Percentiles rank a stretch among this genome's conserved stretches.
These are phyloP conservation scores for Ophiostoma ips DNA, from an alignment of 2,329 filamentous ascomycete genomes.

Conservation along the genomic window DNA sequence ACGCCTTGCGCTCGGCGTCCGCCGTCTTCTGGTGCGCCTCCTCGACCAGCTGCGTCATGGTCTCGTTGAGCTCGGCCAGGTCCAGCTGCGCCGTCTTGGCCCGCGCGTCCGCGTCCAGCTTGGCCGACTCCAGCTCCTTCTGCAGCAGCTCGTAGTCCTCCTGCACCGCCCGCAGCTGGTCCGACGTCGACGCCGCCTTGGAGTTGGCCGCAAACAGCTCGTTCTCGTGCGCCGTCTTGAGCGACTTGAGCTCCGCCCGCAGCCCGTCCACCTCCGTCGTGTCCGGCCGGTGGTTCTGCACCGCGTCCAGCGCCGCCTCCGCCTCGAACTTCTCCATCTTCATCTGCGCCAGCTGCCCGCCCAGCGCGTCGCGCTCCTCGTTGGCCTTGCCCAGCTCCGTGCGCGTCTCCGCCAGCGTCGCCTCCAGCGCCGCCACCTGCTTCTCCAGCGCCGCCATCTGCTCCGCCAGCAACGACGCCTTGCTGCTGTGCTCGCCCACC, in stretches of 20 bases:
- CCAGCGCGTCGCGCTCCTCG: constrained; percentile 34
- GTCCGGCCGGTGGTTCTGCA: constrained; percentile 41
- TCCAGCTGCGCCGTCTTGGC: constrained; percentile 43
- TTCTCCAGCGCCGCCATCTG: constrained; percentile 28
- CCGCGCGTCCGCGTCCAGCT: constrained; percentile 35
- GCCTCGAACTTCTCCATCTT: constrained; percentile 47
- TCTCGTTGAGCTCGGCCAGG: constrained; percentile 50
- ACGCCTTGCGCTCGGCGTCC: constrained; percentile 40
- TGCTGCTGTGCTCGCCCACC: constrained; percentile 25
- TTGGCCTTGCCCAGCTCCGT: constrained; percentile 31
- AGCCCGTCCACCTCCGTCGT: constrained; percentile 39
- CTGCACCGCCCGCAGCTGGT: constrained; percentile 23
- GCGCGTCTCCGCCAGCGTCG: constrained; percentile 23
- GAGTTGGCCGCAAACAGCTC: constrained; percentile 20
- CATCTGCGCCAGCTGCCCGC: constrained; percentile 40
- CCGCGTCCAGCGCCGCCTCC: constrained; percentile 46
- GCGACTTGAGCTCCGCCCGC: constrained; percentile 32
- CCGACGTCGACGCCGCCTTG: constrained; percentile 24
- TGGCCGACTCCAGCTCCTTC: constrained; percentile 40
- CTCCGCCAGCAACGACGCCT: constrained; percentile 23
- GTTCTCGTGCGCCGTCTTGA: constrained; percentile 29
- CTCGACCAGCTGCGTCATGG: constrained; percentile 45
- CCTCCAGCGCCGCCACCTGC: constrained; percentile 24
- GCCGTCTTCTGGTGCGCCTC: constrained; percentile 33
- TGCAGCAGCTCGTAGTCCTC: constrained; percentile 34